phyloP scores from a whole-genome alignment of 192 early-diverging fungal genomes.

The Backusella morwellensis region DNA sequence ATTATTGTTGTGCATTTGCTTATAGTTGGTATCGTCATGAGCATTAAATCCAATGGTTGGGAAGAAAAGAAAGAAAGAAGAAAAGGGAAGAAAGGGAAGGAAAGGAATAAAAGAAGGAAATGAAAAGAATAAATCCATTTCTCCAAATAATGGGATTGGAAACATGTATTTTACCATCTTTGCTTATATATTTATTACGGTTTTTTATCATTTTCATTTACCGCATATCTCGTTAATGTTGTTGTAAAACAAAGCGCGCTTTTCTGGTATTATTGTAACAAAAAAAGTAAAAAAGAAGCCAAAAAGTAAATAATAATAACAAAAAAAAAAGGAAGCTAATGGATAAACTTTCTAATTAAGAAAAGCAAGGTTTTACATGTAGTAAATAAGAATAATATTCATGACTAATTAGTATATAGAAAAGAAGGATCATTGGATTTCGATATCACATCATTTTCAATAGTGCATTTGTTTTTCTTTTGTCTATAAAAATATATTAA shows the following conservation, averaged over 20 bases:
- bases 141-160: not conserved
- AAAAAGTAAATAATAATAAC: not conserved
- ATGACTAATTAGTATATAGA: not conserved
- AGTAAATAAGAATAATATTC: not conserved
- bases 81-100: not conserved
- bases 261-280: not conserved
- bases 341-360: not conserved
- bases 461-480: not conserved
- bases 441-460: not conserved
- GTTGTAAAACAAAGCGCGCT: not conserved
- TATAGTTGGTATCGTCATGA: not conserved
- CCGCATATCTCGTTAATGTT: not conserved
- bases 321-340: not conserved
- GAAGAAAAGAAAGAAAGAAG: not conserved
- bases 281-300: not conserved
- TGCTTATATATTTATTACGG: not conserved
- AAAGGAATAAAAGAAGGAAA: not conserved
- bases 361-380: not conserved
- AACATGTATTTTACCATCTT: not conserved
- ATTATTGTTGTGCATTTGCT: not conserved
- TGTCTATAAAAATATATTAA: not conserved
- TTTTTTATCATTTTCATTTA: not conserved
- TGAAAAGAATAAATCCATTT: not conserved
- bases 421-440: not conserved
- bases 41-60: not conserved